Percentiles rank a stretch among this genome's conserved stretches.
phyloP scores from a whole-genome alignment of 805 yeast genomes.

The Pichia ethanolica region DNA sequence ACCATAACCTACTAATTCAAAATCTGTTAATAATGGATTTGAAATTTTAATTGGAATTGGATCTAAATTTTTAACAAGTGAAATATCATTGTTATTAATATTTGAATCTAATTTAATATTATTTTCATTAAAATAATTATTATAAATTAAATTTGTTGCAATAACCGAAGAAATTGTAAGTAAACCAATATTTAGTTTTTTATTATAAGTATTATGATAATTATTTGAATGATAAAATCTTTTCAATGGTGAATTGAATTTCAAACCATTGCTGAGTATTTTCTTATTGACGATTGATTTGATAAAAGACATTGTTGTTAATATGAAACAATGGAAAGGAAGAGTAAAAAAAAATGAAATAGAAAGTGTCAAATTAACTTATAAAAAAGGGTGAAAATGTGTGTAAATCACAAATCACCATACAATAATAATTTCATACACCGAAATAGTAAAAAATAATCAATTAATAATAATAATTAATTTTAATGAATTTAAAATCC shows the following conservation, averaged over 20 bases:
- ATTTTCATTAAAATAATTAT: background rate
- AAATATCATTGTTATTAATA: conserved; percentile 11
- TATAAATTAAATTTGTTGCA: background rate
- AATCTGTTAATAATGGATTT: conserved; percentile 24
- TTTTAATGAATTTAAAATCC: no score
- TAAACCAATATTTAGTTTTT: background rate
- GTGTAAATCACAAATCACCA: no score
- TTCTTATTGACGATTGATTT: no score
- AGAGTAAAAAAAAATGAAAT: no score
- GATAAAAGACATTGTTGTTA: background rate
- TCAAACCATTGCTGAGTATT: background rate
- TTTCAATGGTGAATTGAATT: background rate
- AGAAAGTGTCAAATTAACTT: no score
- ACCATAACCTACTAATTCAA: conserved; percentile 69
- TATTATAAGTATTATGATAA: no score
- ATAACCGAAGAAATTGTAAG: background rate
- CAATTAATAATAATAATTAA: no score
- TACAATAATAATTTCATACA: no score
- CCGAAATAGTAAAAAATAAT: no score
- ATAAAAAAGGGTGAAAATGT: no score
- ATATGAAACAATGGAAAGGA: background rate
- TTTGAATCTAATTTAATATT: background rate
- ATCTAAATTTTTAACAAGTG: conserved; percentile 17
- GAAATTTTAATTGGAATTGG: conserved; percentile 21
- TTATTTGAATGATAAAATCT: no score